Conservation (phyloP, 2,329 filamentous ascomycete species). For the Fusarium tupiense region DNA sequence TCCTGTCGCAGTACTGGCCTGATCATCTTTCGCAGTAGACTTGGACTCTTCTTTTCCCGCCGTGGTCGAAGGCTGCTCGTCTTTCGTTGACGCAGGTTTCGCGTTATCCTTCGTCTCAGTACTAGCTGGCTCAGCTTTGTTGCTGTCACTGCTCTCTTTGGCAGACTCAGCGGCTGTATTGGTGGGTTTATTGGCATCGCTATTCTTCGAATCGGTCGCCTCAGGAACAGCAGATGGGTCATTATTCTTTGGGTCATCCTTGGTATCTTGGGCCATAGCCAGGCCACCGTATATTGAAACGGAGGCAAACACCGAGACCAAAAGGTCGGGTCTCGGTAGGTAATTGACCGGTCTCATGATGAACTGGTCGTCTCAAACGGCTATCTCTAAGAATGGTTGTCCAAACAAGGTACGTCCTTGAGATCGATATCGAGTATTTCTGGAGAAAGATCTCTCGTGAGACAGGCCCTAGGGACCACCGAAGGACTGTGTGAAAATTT, state of each 20-base stretch:
- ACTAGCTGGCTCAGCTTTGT: conserved; percentile 7
- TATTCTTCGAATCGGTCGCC: conserved; percentile 31
- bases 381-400: conserved; percentile 1
- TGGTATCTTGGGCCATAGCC: conserved; percentile 47
- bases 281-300: conserved; percentile 45
- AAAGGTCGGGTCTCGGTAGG: conserved; percentile 38
- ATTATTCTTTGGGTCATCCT: conserved; percentile 30
- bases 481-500: not conserved
- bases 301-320: conserved; percentile 43
- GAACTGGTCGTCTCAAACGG: conserved; percentile 3
- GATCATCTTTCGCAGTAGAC: conserved; percentile 20
- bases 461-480: not conserved
- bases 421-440: not conserved
- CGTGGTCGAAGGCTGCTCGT: conserved; percentile 23
- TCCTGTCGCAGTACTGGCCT: conserved; percentile 35
- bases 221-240: conserved; percentile 22
- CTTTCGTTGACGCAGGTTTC: conserved; percentile 25
- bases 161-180: conserved; percentile 4
- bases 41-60: conserved; percentile 18
- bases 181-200: conserved; percentile 13
- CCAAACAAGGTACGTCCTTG: not conserved
- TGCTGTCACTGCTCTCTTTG: not conserved
- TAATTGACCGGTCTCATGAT: conserved; percentile 45
- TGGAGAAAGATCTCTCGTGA: not conserved
- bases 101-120: conserved; percentile 18